Evolutionary conservation across 805 yeast species (phyloP).

Genomic region (Ogataea saltuana): DNA sequence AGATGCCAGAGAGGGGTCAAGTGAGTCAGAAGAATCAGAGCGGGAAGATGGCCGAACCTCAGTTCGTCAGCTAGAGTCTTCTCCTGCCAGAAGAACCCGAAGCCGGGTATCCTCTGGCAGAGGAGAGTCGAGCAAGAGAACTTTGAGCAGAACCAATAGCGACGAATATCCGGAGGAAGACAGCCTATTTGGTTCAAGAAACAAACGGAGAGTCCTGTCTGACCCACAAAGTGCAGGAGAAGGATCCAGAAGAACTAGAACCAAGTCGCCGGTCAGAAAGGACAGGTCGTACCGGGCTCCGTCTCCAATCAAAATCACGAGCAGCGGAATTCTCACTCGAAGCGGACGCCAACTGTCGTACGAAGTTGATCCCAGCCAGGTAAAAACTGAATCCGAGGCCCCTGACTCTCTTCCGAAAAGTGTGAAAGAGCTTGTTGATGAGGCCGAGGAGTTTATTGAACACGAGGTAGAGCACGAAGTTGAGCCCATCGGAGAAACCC

Average conservation of each 20-base stretch:
- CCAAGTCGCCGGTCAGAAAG: slow-evolving; percentile 31
- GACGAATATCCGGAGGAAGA: slow-evolving; percentile 4
- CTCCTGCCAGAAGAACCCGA: slow-evolving; percentile 21
- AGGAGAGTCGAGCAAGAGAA: slow-evolving; percentile 9
- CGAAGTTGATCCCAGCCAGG: slow-evolving; percentile 26
- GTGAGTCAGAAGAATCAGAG: background rate
- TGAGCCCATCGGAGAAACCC: slow-evolving; percentile 14
- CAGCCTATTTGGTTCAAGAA: background rate
- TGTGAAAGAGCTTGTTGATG: slow-evolving; percentile 27
- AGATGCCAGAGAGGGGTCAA: no score
- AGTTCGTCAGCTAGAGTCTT: slow-evolving; percentile 7
- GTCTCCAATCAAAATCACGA: slow-evolving; percentile 22
- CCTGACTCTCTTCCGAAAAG: slow-evolving; percentile 23
- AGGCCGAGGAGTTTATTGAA: slow-evolving; percentile 33
- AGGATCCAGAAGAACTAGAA: slow-evolving; percentile 19
- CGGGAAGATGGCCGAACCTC: no score
- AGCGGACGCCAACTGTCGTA: slow-evolving; percentile 34
- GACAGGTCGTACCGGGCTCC: slow-evolving; percentile 28
- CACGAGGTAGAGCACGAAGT: no score
- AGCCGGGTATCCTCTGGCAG: slow-evolving; percentile 10
- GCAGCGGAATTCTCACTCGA: slow-evolving; percentile 31
- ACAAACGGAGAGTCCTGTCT: slow-evolving; percentile 13
- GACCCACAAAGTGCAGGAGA: slow-evolving; percentile 12
- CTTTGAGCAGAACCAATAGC: slow-evolving; percentile 2
- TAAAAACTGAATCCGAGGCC: slow-evolving; percentile 10